Conservation (phyloP, 1,284 basidiomycete genomes). For the Leccinum fallax region DNA sequence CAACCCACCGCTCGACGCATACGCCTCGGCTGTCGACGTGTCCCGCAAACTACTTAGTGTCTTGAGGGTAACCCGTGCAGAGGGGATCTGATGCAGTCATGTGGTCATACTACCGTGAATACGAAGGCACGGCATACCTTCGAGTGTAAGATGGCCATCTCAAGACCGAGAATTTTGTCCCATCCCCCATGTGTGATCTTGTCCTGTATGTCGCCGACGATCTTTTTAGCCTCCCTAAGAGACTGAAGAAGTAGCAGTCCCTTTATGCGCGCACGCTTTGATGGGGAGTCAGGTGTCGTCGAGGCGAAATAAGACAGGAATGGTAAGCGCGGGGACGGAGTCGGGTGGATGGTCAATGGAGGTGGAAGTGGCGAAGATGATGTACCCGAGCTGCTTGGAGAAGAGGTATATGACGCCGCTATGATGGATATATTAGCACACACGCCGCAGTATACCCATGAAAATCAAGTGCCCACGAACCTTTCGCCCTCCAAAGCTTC, state of each 20-base stretch:
- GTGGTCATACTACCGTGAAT: not conserved
- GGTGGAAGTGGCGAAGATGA: constrained; percentile 11
- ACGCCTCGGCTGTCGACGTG: constrained; percentile 75
- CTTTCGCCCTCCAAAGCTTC: constrained; percentile 75
- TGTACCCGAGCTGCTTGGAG: constrained; percentile 10
- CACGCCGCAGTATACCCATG: not conserved
- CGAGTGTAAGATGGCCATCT: constrained; percentile 80
- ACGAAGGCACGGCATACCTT: constrained; percentile 51
- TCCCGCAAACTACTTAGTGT: constrained; percentile 74
- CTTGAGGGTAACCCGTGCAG: constrained; percentile 67
- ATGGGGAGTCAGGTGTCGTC: constrained; percentile 73
- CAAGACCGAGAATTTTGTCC: constrained; percentile 62
- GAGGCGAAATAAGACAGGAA: constrained; percentile 66
- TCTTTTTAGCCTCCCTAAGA: constrained; percentile 39
- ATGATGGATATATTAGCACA: constrained; percentile 1
- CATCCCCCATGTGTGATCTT: constrained; percentile 20
- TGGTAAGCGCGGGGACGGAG: constrained; percentile 32
- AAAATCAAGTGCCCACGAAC: constrained; percentile 35
- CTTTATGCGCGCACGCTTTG: constrained; percentile 76
- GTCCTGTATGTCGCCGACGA: constrained; percentile 23
- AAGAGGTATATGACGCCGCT: constrained; percentile 53
- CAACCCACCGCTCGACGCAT: constrained; percentile 72
- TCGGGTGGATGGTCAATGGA: not conserved
- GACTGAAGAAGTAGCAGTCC: constrained; percentile 78
- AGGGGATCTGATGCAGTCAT: constrained; percentile 49